Conservation (phyloP, 192 early-diverging fungal species). For the Entomortierella lignicola region DNA sequence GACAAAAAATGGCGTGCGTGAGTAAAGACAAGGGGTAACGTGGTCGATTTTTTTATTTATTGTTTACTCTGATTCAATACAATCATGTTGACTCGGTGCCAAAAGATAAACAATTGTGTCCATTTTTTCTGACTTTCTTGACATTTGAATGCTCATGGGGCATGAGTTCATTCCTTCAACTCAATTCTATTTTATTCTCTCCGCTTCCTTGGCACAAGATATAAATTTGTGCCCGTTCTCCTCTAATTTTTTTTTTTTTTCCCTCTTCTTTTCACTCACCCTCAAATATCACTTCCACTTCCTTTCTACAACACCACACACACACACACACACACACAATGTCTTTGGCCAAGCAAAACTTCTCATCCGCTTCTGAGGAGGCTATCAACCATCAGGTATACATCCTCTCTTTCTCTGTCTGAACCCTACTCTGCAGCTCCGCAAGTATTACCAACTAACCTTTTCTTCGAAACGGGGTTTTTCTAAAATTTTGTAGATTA, state of each 20-base stretch:
- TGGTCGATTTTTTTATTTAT: conserved; percentile 3
- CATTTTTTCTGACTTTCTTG: background rate
- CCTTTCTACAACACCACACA: background rate
- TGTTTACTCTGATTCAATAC: background rate
- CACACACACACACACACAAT: conserved; percentile 8
- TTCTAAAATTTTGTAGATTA: conserved; percentile 49
- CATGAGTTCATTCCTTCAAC: background rate
- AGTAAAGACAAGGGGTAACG: background rate
- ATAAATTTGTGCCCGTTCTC: background rate
- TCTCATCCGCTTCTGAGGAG: conserved; percentile 60
- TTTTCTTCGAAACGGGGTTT: too few relatives aligned
- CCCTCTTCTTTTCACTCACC: background rate
- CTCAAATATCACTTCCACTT: background rate
- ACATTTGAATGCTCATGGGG: background rate
- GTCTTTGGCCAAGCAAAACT: conserved; percentile 70
- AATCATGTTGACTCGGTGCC: background rate
- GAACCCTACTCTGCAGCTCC: background rate
- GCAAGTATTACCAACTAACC: too few relatives aligned
- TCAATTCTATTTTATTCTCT: conserved; percentile 2
- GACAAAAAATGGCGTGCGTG: background rate
- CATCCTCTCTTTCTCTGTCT: background rate
- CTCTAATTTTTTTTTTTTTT: conserved; percentile 3
- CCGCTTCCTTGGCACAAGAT: background rate
- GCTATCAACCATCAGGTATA: conserved; percentile 62
- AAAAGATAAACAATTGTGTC: too few relatives aligned